Conservation (phyloP, 225 moss, liverwort and hornwort genomes). For the Takakia lepidozioides region DNA sequence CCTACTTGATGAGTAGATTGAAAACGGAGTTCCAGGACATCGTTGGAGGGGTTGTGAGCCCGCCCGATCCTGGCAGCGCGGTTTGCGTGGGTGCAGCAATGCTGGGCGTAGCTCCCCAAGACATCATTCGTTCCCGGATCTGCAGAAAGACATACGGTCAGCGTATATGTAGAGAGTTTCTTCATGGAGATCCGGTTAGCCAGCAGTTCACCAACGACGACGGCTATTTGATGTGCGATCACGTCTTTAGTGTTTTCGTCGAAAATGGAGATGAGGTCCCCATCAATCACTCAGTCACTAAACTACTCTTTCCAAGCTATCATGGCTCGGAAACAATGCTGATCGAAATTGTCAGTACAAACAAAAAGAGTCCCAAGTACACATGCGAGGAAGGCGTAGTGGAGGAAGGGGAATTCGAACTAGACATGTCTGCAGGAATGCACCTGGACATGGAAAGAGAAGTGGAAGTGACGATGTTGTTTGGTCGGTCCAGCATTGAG, state of each 20-base stretch:
- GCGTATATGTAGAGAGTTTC: conserved; percentile 10
- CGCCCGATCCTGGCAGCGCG: conserved; percentile 3
- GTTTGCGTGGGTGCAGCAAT: neutral
- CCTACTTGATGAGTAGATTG: neutral
- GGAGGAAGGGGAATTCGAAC: too few relatives aligned
- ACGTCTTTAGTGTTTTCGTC: conserved; percentile 33
- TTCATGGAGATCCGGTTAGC: conserved; percentile 7
- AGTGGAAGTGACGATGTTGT: conserved; percentile 7
- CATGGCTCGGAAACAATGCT: too few relatives aligned
- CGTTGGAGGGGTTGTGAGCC: neutral
- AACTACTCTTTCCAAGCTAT: too few relatives aligned
- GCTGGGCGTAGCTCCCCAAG: neutral
- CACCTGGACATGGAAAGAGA: neutral
- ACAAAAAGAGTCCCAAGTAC: too few relatives aligned
- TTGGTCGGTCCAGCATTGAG: conserved; percentile 5
- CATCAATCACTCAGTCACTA: conserved; percentile 10
- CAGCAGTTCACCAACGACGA: conserved; percentile 12
- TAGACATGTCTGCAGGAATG: conserved; percentile 4
- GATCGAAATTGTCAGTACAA: too few relatives aligned
- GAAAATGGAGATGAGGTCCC: conserved; percentile 26
- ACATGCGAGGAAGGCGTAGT: too few relatives aligned
- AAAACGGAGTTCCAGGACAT: neutral
- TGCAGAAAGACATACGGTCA: conserved; percentile 4
- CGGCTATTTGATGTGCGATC: too few relatives aligned
- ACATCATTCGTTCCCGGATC: neutral